Evolutionary conservation across 345 rosid genomes (phyloP).

Genomic region (Gossypium ekmanianum): DNA sequence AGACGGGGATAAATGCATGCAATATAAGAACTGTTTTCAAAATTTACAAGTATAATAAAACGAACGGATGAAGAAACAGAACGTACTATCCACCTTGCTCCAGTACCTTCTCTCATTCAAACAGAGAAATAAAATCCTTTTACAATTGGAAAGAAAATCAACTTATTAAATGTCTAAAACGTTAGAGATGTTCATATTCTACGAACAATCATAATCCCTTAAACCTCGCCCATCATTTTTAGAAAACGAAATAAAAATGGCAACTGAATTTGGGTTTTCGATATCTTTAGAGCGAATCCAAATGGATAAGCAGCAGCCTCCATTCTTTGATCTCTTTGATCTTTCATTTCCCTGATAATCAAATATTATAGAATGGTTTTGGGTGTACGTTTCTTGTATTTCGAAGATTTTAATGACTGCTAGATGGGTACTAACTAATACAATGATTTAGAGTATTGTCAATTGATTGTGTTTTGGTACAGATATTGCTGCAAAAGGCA

Average conservation of each 20-base stretch:
- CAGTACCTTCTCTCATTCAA: too few relatives aligned
- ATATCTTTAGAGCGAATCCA: background rate
- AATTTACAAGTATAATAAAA: too few relatives aligned
- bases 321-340: background rate
- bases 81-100: too few relatives aligned
- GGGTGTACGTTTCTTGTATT: background rate
- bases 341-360: background rate
- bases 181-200: background rate
- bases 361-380: background rate
- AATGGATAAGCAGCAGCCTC: too few relatives aligned
- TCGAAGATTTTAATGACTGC: background rate
- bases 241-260: slow-evolving; percentile 8
- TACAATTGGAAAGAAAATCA: too few relatives aligned
- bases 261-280: background rate
- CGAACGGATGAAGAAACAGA: too few relatives aligned
- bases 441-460: background rate
- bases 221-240: slow-evolving; percentile 23
- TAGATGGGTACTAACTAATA: background rate
- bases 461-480: background rate
- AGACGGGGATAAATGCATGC: too few relatives aligned
- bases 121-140: too few relatives aligned
- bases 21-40: too few relatives aligned
- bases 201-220: slow-evolving; percentile 21
- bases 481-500: background rate
- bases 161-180: too few relatives aligned